phyloP scores from a whole-genome alignment of 2,329 filamentous ascomycete species.

The Aschersonia sp. region DNA sequence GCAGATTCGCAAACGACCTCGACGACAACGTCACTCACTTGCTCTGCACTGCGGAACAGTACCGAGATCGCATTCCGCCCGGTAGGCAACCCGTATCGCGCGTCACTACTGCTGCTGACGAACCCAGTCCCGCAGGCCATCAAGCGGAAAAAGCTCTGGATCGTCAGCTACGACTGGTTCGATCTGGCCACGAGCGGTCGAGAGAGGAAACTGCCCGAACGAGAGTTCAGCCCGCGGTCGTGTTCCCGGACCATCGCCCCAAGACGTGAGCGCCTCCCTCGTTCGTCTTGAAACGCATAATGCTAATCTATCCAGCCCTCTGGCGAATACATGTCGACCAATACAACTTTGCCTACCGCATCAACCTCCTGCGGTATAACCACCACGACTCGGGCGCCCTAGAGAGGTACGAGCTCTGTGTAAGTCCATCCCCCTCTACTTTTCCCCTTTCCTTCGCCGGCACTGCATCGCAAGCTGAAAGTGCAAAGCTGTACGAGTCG shows the following conservation, averaged over 20 bases:
- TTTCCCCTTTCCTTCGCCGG: neutral
- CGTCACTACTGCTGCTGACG: too few relatives aligned
- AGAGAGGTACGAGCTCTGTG: conserved; percentile 28
- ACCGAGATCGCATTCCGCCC: conserved; percentile 26
- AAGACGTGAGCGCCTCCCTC: neutral
- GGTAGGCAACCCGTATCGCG: conserved; percentile 11
- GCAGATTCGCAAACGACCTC: conserved; percentile 37
- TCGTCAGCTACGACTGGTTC: conserved; percentile 39
- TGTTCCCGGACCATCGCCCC: neutral
- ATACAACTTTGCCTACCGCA: conserved; percentile 48
- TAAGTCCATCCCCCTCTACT: conserved; percentile 21
- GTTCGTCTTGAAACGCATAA: conserved; percentile 17
- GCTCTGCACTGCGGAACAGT: conserved; percentile 49
- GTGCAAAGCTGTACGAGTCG: conserved; percentile 47
- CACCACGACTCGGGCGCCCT: neutral
- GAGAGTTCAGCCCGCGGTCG: neutral
- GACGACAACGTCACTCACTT: conserved; percentile 54
- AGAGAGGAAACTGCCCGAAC: neutral
- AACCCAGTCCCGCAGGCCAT: conserved; percentile 22
- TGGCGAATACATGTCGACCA: conserved; percentile 51
- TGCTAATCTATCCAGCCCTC: conserved; percentile 25
- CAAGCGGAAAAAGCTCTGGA: conserved; percentile 17
- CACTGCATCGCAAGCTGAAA: neutral
- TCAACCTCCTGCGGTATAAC: conserved; percentile 41
- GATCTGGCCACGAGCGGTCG: conserved; percentile 25